Evolutionary conservation across 2,329 filamentous ascomycete species (phyloP).

Genomic region (Clarireedia paspali): DNA sequence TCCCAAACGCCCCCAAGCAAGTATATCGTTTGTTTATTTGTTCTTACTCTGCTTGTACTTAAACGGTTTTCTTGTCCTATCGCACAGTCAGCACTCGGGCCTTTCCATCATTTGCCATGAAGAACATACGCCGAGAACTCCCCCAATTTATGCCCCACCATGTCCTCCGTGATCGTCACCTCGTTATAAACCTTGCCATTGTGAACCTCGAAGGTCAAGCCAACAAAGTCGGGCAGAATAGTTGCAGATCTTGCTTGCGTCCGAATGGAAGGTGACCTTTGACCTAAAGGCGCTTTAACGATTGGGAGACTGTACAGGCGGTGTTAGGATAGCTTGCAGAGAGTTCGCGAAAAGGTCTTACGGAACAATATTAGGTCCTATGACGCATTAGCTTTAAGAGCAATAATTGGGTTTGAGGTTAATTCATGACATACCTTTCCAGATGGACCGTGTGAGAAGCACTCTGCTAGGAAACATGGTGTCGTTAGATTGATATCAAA

Average conservation of each 20-base stretch:
- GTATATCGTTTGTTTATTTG: constrained; percentile 30
- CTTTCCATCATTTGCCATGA: not conserved
- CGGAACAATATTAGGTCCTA: constrained; percentile 66
- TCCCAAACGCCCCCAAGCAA: constrained; percentile 11
- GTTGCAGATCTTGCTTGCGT: constrained; percentile 65
- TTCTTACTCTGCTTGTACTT: constrained; percentile 66
- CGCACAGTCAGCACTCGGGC: constrained; percentile 10
- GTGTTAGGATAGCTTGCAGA: constrained; percentile 28
- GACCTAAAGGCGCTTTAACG: constrained; percentile 38
- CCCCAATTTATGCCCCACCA: constrained; percentile 70
- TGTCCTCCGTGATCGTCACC: constrained; percentile 64
- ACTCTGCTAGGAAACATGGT: constrained; percentile 51
- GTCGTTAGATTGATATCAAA: constrained; percentile 6
- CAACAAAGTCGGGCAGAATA: constrained; percentile 67
- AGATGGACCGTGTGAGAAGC: constrained; percentile 57
- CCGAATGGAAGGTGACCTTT: constrained; percentile 53
- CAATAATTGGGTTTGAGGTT: not conserved
- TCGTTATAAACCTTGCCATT: constrained; percentile 66
- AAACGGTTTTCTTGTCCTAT: constrained; percentile 60
- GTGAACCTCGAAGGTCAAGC: constrained; percentile 62
- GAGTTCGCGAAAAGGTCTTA: constrained; percentile 35
- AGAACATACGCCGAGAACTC: constrained; percentile 60
- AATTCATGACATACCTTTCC: constrained; percentile 54
- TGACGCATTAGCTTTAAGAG: constrained; percentile 20
- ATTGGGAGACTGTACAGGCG: constrained; percentile 43